Evolutionary conservation across 306 rosid species (phyloP).

Genomic region (Lablab purpureus): DNA sequence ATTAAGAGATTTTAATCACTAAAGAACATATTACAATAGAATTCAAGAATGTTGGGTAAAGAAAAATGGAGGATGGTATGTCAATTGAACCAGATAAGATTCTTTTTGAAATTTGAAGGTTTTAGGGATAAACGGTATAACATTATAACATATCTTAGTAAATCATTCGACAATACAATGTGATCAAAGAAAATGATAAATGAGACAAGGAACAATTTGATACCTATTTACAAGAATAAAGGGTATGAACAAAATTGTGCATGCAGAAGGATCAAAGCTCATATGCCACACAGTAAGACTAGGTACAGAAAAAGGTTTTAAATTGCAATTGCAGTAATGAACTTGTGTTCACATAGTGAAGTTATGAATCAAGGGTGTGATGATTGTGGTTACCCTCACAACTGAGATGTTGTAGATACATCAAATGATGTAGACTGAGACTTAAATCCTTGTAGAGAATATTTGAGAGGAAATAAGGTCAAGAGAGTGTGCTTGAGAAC

Average conservation of each 20-base stretch:
- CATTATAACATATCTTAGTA: not conserved
- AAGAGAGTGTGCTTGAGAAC: not conserved
- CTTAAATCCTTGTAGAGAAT: not conserved
- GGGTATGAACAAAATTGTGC: not conserved
- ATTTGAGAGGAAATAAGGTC: not conserved
- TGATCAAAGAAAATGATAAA: not conserved
- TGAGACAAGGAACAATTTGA: not conserved
- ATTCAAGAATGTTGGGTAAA: slow-evolving; percentile 1
- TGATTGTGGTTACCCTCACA: not conserved
- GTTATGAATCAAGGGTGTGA: not conserved
- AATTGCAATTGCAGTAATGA: not conserved
- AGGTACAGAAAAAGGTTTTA: not conserved
- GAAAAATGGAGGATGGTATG: not conserved
- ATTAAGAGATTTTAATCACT: not conserved
- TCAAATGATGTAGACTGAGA: not conserved
- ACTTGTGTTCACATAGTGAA: not conserved
- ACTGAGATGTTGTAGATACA: not conserved
- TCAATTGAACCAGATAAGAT: not conserved
- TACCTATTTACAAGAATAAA: not conserved
- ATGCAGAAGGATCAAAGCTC: not conserved
- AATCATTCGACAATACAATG: not conserved
- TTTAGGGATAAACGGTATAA: not conserved
- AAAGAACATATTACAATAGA: not conserved
- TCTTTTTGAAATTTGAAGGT: not conserved
- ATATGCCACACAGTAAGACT: not conserved